Conservation (phyloP, 257 asterid genomes). For the Fraxinus quadrangulata region DNA sequence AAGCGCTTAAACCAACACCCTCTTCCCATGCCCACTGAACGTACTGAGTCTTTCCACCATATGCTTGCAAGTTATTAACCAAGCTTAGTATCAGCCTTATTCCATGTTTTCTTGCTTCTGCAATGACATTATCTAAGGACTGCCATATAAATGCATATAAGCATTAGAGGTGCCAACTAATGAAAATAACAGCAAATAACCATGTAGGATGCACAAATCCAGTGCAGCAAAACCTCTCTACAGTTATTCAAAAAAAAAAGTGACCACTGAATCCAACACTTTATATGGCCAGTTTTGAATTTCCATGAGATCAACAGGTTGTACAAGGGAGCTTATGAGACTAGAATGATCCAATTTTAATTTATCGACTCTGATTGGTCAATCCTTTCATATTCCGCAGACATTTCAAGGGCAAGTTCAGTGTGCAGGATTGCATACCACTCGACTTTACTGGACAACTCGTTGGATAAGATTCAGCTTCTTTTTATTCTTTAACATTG, state of each 20-base stretch:
- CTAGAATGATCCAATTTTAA: not conserved
- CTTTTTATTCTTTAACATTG: not conserved
- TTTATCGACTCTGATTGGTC: not conserved
- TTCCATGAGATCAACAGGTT: not conserved
- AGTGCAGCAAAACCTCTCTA: constrained; percentile 3
- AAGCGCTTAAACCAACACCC: constrained; percentile 88
- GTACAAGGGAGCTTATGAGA: not conserved
- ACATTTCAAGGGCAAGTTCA: too few species aligned
- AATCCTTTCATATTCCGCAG: not conserved
- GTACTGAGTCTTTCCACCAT: constrained; percentile 94
- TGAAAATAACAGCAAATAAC: constrained; percentile 4
- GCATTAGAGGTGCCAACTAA: constrained; percentile 20
- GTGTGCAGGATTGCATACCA: not conserved
- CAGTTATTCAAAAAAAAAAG: constrained; percentile 2
- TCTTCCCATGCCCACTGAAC: constrained; percentile 99
- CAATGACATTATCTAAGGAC: constrained; percentile 94
- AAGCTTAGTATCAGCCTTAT: constrained; percentile 75
- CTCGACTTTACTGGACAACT: not conserved
- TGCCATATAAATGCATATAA: constrained; percentile 30
- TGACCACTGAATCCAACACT: not conserved
- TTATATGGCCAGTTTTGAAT: not conserved
- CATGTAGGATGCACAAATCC: constrained; percentile 3
- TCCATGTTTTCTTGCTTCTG: constrained; percentile 75
- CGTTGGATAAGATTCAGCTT: not conserved
- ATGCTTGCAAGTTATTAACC: constrained; percentile 95